These are phyloP conservation scores for Tritrichomonas foetus DNA, from an alignment of 208 protist genomes.

Conservation along the genomic window DNA sequence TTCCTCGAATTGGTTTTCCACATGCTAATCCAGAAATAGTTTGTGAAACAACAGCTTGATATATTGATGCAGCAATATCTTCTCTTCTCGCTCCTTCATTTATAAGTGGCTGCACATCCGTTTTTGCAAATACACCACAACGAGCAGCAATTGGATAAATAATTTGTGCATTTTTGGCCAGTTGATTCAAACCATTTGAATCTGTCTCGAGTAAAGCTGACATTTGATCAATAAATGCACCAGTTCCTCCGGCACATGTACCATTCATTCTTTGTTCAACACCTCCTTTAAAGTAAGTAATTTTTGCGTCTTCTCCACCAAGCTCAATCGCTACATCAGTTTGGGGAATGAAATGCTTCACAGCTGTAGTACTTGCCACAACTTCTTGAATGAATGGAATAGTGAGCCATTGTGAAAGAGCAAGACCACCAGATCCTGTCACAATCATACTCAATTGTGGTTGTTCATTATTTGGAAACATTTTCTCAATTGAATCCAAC, in stretches of 20 bases:
- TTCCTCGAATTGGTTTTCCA: neutral
- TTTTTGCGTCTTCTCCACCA: constrained; percentile 5
- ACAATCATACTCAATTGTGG: neutral
- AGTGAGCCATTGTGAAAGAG: neutral
- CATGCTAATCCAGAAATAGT: neutral
- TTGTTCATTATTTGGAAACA: too few relatives aligned
- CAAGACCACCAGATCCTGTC: neutral
- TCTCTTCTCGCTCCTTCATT: neutral
- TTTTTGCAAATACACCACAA: neutral
- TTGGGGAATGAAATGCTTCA: neutral
- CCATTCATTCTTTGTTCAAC: neutral
- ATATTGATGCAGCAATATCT: neutral
- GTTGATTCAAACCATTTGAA: neutral
- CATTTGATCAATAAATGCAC: neutral
- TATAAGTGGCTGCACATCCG: neutral
- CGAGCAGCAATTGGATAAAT: neutral
- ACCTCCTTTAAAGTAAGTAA: neutral
- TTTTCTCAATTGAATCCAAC: neutral
- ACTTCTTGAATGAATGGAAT: neutral
- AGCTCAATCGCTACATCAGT: constrained; percentile 15
- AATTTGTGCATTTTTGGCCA: neutral
- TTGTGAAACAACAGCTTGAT: constrained; percentile 4
- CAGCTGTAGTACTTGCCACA: neutral
- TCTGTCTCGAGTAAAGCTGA: neutral
- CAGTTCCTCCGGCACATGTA: neutral